Conservation (phyloP, 2,329 filamentous ascomycete species). For the Podosphaera fusca region DNA sequence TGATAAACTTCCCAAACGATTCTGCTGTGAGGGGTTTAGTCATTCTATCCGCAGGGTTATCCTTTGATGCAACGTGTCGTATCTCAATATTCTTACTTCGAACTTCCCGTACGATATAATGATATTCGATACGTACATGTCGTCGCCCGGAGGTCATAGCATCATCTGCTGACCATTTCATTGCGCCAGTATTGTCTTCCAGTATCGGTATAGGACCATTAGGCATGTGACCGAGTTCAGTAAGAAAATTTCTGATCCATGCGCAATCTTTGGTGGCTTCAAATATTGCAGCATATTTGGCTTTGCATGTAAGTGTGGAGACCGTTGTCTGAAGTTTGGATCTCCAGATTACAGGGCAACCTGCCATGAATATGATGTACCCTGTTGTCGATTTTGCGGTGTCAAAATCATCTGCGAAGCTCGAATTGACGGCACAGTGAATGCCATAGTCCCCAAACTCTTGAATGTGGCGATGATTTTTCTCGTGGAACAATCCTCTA, state of each 20-base stretch:
- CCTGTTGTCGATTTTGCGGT: no score
- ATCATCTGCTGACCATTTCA: background rate
- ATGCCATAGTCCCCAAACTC: no score
- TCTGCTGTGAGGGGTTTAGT: background rate
- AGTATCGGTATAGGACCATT: background rate
- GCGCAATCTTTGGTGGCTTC: constrained; percentile 1
- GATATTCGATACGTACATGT: background rate
- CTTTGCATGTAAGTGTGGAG: no score
- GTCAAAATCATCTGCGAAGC: no score
- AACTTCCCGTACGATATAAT: background rate
- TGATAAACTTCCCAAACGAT: background rate
- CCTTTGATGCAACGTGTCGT: background rate
- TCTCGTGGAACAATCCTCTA: background rate
- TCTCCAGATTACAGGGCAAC: no score
- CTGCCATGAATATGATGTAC: no score
- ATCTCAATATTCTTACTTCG: background rate
- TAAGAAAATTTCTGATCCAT: background rate
- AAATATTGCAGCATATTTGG: background rate
- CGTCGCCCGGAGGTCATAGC: background rate
- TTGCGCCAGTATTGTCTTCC: constrained; percentile 1
- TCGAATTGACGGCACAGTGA: no score
- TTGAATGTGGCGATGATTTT: no score
- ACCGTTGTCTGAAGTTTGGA: no score
- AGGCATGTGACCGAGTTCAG: background rate
- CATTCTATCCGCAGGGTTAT: background rate